phyloP scores from a whole-genome alignment of 352 stramenopile species.

The Pythium biforme region DNA sequence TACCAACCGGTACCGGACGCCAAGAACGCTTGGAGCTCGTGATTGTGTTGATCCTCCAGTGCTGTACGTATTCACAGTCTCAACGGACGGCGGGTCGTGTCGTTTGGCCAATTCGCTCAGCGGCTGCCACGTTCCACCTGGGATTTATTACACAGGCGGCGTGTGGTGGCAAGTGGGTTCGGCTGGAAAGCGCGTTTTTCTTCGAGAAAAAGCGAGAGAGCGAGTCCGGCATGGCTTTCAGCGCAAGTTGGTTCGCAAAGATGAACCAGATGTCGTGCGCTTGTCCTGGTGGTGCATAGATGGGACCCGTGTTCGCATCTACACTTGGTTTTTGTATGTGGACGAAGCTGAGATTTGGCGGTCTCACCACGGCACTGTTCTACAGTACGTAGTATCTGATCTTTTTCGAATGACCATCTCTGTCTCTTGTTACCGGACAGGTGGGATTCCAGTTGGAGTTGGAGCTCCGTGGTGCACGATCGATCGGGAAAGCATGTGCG shows the following conservation, averaged over 20 bases:
- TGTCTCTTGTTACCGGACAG: background rate
- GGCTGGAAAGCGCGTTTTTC: no score
- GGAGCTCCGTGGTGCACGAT: background rate
- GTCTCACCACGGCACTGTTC: background rate
- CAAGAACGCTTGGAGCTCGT: no score
- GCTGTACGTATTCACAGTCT: no score
- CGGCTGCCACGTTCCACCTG: no score
- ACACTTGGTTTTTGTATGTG: background rate
- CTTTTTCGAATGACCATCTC: background rate
- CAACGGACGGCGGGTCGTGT: no score
- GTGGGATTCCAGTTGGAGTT: conserved; percentile 1
- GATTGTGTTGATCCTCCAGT: no score
- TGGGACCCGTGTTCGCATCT: background rate
- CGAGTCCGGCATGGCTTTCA: background rate
- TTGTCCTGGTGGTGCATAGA: background rate
- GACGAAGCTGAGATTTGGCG: background rate
- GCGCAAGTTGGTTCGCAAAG: background rate
- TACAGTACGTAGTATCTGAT: no score
- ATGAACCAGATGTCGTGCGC: background rate
- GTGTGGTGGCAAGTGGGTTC: no score
- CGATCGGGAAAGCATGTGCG: no score
- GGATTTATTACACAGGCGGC: no score
- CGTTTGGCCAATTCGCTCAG: no score
- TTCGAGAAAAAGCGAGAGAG: background rate
- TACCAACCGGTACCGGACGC: no score